phyloP scores from a whole-genome alignment of 768 basidiomycete species.

The Rubroboletus satanas region DNA sequence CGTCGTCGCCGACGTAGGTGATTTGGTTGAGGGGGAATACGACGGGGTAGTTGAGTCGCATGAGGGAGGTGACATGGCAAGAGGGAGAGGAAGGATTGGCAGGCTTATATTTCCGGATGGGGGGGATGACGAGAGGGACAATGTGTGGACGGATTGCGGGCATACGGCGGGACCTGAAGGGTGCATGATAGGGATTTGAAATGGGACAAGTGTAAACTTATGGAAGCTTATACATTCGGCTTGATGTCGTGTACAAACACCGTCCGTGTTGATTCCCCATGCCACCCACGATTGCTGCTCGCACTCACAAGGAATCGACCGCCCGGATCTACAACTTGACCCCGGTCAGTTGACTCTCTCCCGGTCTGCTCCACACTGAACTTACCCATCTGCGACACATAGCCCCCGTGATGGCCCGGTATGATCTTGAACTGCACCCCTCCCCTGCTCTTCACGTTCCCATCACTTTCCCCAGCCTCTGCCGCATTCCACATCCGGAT shows the following conservation, averaged over 20 bases:
- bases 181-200: constrained; percentile 23
- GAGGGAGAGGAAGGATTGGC: constrained; percentile 6
- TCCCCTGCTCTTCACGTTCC: constrained; percentile 55
- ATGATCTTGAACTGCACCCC: constrained; percentile 92
- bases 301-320: constrained; percentile 85
- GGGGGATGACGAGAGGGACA: constrained; percentile 34
- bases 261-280: constrained; percentile 85
- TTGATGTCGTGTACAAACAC: constrained; percentile 91
- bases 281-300: constrained; percentile 92
- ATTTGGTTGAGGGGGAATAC: constrained; percentile 36
- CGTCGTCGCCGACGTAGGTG: constrained; percentile 40
- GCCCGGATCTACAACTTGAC: constrained; percentile 78
- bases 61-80: constrained; percentile 24
- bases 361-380: constrained; percentile 33
- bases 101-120: constrained; percentile 30
- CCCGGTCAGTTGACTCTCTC: constrained; percentile 21
- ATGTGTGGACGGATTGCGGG: constrained; percentile 27
- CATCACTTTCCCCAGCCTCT: constrained; percentile 68
- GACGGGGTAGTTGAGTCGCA: constrained; percentile 31
- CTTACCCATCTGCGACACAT: constrained; percentile 85
- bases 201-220: constrained; percentile 29
- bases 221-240: constrained; percentile 30
- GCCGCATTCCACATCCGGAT: constrained; percentile 90
- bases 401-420: constrained; percentile 93
- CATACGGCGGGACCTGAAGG: constrained; percentile 33